Base-by-base conservation (phyloP, 768 basidiomycete species). In the Tylopilus rubrobrunneus region DNA sequence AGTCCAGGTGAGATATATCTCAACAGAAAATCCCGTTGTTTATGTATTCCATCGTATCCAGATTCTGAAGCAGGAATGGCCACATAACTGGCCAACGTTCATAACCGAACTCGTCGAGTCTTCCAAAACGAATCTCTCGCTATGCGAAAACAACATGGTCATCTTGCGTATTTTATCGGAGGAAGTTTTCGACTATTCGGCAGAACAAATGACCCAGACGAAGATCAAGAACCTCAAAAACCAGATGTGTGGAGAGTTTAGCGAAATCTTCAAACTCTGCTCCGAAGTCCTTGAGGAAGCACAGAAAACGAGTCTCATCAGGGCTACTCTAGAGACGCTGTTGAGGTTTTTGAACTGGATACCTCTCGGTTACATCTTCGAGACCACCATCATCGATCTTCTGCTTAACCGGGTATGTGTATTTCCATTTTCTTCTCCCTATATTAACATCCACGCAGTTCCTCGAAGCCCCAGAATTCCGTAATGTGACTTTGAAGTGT, bases 131-230 rank as follows among this genome's bases (percentile, higher is more conserved):
- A 98, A 94, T 68, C 83, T 98, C 39, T 86, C 91, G 2, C 82
- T 98, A 29, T 98, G 97, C 80, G 97, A 99, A 76, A 99, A 99
- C 80, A 99, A 99, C 76, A 99, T 99, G 97, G 83, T 93, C 71
- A 98, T 99, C 68, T 80, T 98, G 62, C 91, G 92, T 66, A 80
- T 99, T 12, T 80, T 98, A n/a, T 96, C 93, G 0, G 97, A 99
- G 67, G 97, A 99, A 71, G 92, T 99, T 54, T 99, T 99, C 66
- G 97, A 99, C 71, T 99, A 88, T 72, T 97, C 94, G 4, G 93
- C 97, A 4, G 97, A 99, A 63, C 92, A 96, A 71, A 89, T 99
- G 93, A 98, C 95, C 0, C 94, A 97, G 71, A 87, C 87, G 10
- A 98, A 96, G 77, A 95, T 93, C 62, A 98, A 97, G 74, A 89